Evolutionary conservation across 768 basidiomycete species (phyloP), one percentile per base, ranked within the genome.

Genomic region (Lactifluus subvellereus): DNA sequence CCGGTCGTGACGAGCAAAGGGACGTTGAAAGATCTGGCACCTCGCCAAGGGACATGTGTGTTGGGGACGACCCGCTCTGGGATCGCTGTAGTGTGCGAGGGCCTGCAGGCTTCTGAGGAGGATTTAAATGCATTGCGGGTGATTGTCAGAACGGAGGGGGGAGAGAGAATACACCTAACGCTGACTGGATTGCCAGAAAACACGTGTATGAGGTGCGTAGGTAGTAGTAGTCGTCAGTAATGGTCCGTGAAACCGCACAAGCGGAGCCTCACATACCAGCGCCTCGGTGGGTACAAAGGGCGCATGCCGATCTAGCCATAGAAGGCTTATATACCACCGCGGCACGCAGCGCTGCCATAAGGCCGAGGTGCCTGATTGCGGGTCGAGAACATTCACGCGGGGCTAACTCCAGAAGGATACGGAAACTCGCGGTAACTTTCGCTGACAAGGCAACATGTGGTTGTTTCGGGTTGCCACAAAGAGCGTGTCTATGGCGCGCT

Each of bases 321-420:
- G 32, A 27, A 53, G 58, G 54, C n/a, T 60, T 64, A 60, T 64
- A 64, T 60, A 64, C 37, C 3, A 48, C 14, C 33, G 52, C 50
- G 50, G 45, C 53, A 16, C 57, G 43, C 62, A 54, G 37, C 53
- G 58, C 30, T 64, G 63, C 58, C 58, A 64, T 60, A 60, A 64
- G 58, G 62, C 52, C 62, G 27, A 54, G 13, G 61, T 62, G 63
- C 63, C 63, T 64, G 63, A 64, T 37, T 64, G 58, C 33, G 57
- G 62, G 62, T 48, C 58, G 48, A 64, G 52, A 64, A 35, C 48
- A 7, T 60, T 64, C 58, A 60, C 47, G 63, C 58, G 63, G 62
- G 48, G 48, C 63, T 64, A 64, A 59, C 62, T 54, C 18, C 16
- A 63, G 45, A 63, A 49, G 47, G 47, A 64, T 22, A 48, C 11